Conservation (phyloP, 768 basidiomycete genomes). For the Serendipita vermifera region DNA sequence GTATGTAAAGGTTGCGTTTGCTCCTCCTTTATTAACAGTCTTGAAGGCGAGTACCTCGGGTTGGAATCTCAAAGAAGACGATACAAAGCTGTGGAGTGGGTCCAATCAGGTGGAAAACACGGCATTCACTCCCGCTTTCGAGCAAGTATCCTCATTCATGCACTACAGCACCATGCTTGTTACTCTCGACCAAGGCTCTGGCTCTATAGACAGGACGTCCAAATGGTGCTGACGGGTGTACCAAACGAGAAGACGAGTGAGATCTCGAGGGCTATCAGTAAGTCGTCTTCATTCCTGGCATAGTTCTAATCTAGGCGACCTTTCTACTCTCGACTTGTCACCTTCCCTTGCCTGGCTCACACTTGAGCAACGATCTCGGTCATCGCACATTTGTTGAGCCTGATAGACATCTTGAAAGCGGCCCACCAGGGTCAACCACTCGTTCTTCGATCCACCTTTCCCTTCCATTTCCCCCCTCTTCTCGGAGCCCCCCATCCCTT, state of each 20-base stretch:
- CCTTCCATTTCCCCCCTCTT: no score
- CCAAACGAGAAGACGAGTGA: constrained; percentile 69
- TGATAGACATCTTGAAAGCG: no score
- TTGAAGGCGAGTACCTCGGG: constrained; percentile 39
- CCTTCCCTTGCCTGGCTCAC: no score
- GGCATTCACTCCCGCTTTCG: no score
- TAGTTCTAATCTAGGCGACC: no score
- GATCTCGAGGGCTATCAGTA: constrained; percentile 85
- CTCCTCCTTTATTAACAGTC: not conserved
- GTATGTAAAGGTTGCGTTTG: constrained; percentile 22
- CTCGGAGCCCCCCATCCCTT: no score
- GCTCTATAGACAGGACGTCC: constrained; percentile 77
- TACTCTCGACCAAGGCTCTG: constrained; percentile 64
- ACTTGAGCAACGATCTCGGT: no score
- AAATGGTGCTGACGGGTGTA: constrained; percentile 62
- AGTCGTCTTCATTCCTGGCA: no score
- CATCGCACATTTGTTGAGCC: no score
- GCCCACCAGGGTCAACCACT: no score
- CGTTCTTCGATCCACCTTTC: no score
- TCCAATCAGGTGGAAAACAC: constrained; percentile 73
- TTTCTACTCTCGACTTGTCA: no score
- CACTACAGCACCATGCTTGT: constrained; percentile 74
- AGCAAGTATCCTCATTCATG: constrained; percentile 35
- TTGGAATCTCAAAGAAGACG: constrained; percentile 62
- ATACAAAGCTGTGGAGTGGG: constrained; percentile 89